phyloP scores from a whole-genome alignment of 495 filamentous ascomycete genomes.

The Darksidea phi region DNA sequence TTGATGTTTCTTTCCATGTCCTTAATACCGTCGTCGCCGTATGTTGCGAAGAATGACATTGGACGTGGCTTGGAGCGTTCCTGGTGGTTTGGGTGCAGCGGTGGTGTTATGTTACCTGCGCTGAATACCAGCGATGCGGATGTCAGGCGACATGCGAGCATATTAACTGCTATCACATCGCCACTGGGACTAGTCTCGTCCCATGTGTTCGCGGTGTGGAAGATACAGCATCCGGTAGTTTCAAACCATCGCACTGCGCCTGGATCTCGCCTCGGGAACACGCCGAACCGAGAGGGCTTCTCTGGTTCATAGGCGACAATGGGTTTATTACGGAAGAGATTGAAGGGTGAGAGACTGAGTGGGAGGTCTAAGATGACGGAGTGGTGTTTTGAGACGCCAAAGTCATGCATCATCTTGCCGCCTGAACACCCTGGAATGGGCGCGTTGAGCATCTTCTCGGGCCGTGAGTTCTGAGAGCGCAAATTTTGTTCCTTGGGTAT shows the following conservation, averaged over 20 bases:
- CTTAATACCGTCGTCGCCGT: conserved; percentile 29
- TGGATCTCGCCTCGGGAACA: conserved; percentile 61
- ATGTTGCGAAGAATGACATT: conserved; percentile 43
- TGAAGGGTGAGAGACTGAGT: conserved; percentile 59
- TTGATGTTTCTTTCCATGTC: background rate
- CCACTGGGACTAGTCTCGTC: conserved; percentile 41
- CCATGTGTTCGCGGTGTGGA: conserved; percentile 69
- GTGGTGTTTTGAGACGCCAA: conserved; percentile 59
- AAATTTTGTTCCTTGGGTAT: conserved; percentile 40
- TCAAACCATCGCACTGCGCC: conserved; percentile 60
- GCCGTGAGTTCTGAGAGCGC: background rate
- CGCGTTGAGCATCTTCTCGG: conserved; percentile 44
- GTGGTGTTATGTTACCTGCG: conserved; percentile 55
- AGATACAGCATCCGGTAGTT: conserved; percentile 62
- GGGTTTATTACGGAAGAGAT: conserved; percentile 52
- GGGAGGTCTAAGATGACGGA: conserved; percentile 68
- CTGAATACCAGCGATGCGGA: conserved; percentile 59
- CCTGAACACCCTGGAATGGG: conserved; percentile 57
- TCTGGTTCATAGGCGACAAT: conserved; percentile 56
- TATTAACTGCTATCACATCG: conserved; percentile 49
- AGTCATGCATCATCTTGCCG: conserved; percentile 71
- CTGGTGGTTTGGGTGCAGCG: conserved; percentile 25
- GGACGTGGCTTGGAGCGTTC: background rate
- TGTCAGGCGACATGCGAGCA: conserved; percentile 62
- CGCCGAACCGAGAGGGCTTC: conserved; percentile 57